Evolutionary conservation across 495 filamentous ascomycete species (phyloP), one percentile per base, ranked within the genome.

Genomic region (Xylaria venustula): DNA sequence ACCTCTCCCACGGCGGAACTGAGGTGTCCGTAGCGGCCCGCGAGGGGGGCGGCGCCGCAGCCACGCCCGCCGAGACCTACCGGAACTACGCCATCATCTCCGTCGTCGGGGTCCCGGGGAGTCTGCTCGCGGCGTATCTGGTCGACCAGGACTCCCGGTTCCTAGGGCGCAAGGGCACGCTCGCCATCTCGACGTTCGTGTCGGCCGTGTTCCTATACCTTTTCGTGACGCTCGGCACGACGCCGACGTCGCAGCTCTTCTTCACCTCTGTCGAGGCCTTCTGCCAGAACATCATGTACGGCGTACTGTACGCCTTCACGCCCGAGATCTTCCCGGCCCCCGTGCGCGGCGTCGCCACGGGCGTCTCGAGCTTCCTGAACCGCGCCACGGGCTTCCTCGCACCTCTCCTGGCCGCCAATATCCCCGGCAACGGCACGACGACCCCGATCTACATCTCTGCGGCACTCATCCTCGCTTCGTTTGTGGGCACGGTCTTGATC

Each of bases 221-320:
- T 32, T 83, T 83, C 58, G 77, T 74, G 53, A 53, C 62, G 34
- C 79, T 80, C n/a, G 87, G 83, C 26, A 89, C 83, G 0, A 83
- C 87, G 2, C 84, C 88, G 0, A 67, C 68, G 3, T 81, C 79
- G 20, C 79, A 90, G 45, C 79, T 95, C 0, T 84, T 81, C 60
- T 94, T 90, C 79, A 89, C 88, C 55, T 92, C 88, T 64, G 83
- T 88, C 12, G 90, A 88, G 69, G 87, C 84, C 22, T 89, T 94
- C 76, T 81, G 85, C 63, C 84, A 84, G 63, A 91, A 89, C 58
- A 84, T 91, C 63, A 91, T 93, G 87, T 93, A 93, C 67, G 90
- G 90, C n/a, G 90, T 93, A 20, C 77, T 95, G 3, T 95, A 93
- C 64, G 86, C 88, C 0, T 95, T 92, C 64, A 93, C 90, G 1